Evolutionary conservation across 2,329 filamentous ascomycete genomes (phyloP).

Genomic region (Exophiala oligosperma): DNA sequence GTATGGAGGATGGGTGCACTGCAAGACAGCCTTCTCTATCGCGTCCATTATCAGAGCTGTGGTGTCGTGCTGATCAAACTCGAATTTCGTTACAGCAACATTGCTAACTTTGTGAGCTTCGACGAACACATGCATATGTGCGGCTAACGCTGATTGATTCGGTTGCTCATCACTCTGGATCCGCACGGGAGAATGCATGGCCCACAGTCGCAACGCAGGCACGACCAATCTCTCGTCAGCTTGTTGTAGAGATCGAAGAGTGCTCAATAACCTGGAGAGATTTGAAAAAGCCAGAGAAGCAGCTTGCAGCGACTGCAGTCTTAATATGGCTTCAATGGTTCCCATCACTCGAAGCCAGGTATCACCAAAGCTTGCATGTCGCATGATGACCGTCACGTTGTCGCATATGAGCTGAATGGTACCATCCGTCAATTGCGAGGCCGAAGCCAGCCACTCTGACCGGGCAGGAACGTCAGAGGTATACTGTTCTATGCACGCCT

Average conservation of each 20-base stretch:
- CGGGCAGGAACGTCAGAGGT: neutral
- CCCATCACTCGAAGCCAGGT: constrained; percentile 22
- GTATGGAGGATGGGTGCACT: constrained; percentile 26
- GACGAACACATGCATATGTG: constrained; percentile 22
- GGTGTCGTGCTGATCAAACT: constrained; percentile 4
- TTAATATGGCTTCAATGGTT: constrained; percentile 11
- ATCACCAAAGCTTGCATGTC: constrained; percentile 16
- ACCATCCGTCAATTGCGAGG: constrained; percentile 20
- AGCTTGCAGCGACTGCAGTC: constrained; percentile 12
- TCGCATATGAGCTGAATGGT: constrained; percentile 15
- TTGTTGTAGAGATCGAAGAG: constrained; percentile 4
- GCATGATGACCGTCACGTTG: constrained; percentile 15
- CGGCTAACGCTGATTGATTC: constrained; percentile 29
- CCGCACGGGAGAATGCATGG: constrained; percentile 11
- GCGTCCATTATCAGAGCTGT: constrained; percentile 13
- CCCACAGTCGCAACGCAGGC: constrained; percentile 20
- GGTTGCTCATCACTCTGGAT: constrained; percentile 17
- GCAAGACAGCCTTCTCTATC: constrained; percentile 16
- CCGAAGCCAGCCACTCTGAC: constrained; percentile 18
- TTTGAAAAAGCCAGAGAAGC: constrained; percentile 19
- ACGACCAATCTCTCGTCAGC: constrained; percentile 28
- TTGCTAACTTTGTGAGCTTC: constrained; percentile 19
- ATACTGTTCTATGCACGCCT: constrained; percentile 11
- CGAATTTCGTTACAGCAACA: constrained; percentile 11
- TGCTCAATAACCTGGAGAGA: constrained; percentile 13